Base-by-base conservation (phyloP, 148 eudicot species). In the Limonium bicolor region DNA sequence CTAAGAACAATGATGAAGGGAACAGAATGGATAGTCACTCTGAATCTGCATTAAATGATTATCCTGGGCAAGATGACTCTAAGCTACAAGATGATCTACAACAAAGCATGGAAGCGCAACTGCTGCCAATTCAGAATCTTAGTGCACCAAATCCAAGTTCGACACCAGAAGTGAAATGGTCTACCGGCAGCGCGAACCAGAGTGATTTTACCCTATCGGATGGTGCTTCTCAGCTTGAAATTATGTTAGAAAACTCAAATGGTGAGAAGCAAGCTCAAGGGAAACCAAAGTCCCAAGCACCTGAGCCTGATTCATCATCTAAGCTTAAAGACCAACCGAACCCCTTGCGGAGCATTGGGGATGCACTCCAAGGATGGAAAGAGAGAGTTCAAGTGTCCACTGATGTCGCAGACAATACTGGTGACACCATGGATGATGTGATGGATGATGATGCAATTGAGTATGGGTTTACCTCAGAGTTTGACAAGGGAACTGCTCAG, bases 281-380 rank as follows among this genome's bases (percentile, higher is more conserved):
- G 37, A 64, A 51, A 52, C 62, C 60, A 0, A 66, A 60, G 46
- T 27, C 56, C 44, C 76, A 80, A 42, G 27, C 59, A 22, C 71
- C 88, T 21, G 72, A 71, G 63, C 41, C 49, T 5, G 86, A 81
- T 35, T 47, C 60, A n/a, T 59, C 78, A 1, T 64, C 74, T 32
- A 47, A 47, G 35, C 71, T 58, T 64, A 85, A 78, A 43, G 54
- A 35, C 53, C 78, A 77, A 46, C 95, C 90, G 4, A 92, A 92
- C 61, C 99, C 99, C 45, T 62, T 61, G 11, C 71, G 95, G 48
- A 70, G 67, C 38, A 30, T 92, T 20, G 99, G 99, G 6, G 86
- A 85, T 71, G 99, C 99, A 2, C 77, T 92, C 51, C 74, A 92
- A 35, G 82, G 76, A 31, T 92, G 99, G 99, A 85, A 92, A 76